Conservation (phyloP, 192 early-diverging fungal genomes). For the Mortierella hygrophila region DNA sequence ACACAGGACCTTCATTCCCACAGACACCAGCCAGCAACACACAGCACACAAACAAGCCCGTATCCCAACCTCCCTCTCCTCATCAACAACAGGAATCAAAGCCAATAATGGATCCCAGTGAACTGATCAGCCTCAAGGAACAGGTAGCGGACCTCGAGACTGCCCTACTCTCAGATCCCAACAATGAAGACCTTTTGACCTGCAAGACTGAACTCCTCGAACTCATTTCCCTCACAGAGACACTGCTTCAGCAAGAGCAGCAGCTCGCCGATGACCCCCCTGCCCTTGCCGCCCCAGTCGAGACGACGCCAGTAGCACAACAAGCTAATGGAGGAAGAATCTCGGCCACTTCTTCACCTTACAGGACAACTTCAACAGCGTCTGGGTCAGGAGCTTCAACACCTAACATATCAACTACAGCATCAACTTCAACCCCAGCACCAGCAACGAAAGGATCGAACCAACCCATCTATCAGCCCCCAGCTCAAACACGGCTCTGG, state of each 20-base stretch:
- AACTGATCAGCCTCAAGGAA: conserved; percentile 71
- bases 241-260: conserved; percentile 55
- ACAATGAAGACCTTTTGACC: conserved; percentile 76
- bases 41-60: not conserved
- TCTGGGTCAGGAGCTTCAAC: conserved; percentile 1
- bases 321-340: not conserved
- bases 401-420: not conserved
- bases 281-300: conserved; percentile 1
- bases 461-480: conserved; percentile 38
- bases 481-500: conserved; percentile 45
- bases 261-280: not conserved
- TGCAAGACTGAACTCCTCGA: conserved; percentile 75
- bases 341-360: not conserved
- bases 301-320: not conserved
- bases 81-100: conserved; percentile 12
- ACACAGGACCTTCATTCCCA: not conserved
- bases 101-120: conserved; percentile 59
- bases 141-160: conserved; percentile 80
- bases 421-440: not conserved
- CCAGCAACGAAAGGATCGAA: conserved; percentile 5
- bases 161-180: conserved; percentile 75
- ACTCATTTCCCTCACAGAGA: conserved; percentile 73
- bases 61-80: not conserved
- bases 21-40: not conserved
- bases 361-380: not conserved